These are phyloP conservation scores for Suhomyces guaymorum DNA, from an alignment of 1,139 yeast species.

Conservation along the genomic window DNA sequence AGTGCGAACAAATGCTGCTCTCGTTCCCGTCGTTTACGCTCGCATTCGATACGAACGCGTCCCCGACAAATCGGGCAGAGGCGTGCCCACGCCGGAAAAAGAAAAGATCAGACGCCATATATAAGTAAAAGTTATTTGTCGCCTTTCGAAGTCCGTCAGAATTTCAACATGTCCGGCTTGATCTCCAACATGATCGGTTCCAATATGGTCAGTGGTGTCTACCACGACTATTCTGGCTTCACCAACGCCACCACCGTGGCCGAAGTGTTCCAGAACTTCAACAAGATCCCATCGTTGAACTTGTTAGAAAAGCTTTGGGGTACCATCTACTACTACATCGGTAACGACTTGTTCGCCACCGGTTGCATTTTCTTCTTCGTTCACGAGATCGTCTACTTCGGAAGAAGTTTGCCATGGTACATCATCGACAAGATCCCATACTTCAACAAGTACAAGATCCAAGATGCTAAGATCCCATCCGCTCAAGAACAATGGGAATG, in stretches of 20 bases:
- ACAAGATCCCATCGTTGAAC: constrained; percentile 27
- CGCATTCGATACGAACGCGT: background rate
- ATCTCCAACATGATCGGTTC: too few species aligned
- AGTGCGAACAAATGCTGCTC: too few species aligned
- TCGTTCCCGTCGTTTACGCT: constrained; percentile 14
- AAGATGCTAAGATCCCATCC: constrained; percentile 44
- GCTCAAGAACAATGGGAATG: constrained; percentile 51
- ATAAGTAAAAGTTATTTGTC: too few species aligned
- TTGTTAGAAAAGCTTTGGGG: constrained; percentile 44
- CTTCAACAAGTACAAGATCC: constrained; percentile 46
- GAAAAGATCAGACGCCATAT: constrained; percentile 3
- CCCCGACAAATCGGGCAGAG: constrained; percentile 1
- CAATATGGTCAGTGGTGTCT: constrained; percentile 25
- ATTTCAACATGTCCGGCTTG: too few species aligned
- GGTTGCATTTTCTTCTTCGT: constrained; percentile 44
- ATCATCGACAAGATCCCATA: constrained; percentile 45
- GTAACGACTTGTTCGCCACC: constrained; percentile 48
- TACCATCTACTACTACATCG: constrained; percentile 43
- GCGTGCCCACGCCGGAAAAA: constrained; percentile 7
- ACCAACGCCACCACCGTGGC: constrained; percentile 40
- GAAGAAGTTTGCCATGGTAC: constrained; percentile 50
- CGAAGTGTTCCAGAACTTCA: constrained; percentile 40
- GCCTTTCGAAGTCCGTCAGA: too few species aligned
- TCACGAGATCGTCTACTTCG: constrained; percentile 47
- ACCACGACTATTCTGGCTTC: constrained; percentile 43